Conservation (phyloP, 2,329 filamentous ascomycete genomes). For the Fusarium penzigii region DNA sequence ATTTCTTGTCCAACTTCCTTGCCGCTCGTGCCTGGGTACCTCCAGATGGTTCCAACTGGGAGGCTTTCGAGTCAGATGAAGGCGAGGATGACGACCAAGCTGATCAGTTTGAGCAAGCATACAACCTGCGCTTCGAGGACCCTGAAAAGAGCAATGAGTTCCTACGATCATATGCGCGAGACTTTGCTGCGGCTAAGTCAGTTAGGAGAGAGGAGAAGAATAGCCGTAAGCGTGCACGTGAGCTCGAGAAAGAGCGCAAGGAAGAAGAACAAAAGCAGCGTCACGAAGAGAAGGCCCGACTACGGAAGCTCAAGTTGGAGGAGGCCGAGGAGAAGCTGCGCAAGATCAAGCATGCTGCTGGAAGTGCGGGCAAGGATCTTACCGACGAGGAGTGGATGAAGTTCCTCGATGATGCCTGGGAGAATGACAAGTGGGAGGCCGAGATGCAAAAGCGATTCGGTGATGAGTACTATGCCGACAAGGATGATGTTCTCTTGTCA, state of each 20-base stretch:
- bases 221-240: constrained; percentile 74
- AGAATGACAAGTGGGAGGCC: constrained; percentile 84
- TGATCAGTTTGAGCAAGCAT: constrained; percentile 87
- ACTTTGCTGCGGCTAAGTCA: constrained; percentile 77
- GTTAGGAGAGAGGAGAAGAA: constrained; percentile 83
- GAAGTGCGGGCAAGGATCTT: constrained; percentile 65
- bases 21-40: constrained; percentile 87
- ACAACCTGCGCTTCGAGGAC: constrained; percentile 95
- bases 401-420: constrained; percentile 85
- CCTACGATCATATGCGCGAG: constrained; percentile 85
- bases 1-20: constrained; percentile 94
- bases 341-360: constrained; percentile 87
- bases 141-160: constrained; percentile 85
- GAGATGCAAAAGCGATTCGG: constrained; percentile 90
- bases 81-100: constrained; percentile 76
- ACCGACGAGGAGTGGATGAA: constrained; percentile 80
- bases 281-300: constrained; percentile 77
- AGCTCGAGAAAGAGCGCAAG: constrained; percentile 74
- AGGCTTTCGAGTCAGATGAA: constrained; percentile 91
- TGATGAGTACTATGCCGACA: constrained; percentile 84
- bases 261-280: constrained; percentile 76
- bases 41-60: constrained; percentile 63
- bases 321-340: constrained; percentile 85
- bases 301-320: constrained; percentile 87
- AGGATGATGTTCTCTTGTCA: constrained; percentile 65